Evolutionary conservation across 306 rosid species (phyloP), one percentile per base, ranked within the genome.

Genomic region (Cicer cuneatum): DNA sequence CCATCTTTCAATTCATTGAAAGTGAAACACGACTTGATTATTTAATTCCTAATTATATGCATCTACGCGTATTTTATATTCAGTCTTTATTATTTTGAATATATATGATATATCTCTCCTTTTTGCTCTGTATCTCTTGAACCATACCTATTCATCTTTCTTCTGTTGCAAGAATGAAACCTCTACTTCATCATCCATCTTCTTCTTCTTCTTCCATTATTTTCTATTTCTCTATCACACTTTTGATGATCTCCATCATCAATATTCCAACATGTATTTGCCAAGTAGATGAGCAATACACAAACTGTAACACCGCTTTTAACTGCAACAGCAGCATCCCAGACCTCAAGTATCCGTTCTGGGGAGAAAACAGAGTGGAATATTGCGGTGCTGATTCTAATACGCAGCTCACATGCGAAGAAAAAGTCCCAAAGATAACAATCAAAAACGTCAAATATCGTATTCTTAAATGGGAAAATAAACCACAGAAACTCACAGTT

Each of bases 311-410:
- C 5, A 2, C 2, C 0, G 1, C 52, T 19, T 75, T 73, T 33
- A n/a, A 10, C 3, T 85, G 88, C 14, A 73, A 70, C 4, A 11
- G 10, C 15, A n/a, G 1, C 0, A 0, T 60, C 7, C 0, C 5
- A 9, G 2, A 33, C 45, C 61, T 82, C 29, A 61, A 2, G 6
- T 82, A 85, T 24, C 86, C 86, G 0, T 85, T 85, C 53, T 76
- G 69, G 77, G 88, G 84, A n/a, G 42, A 0, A n/a, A 37, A 40
- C 19, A 79, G 84, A 76, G 8, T 9, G 5, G 0, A 3, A 0
- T 33, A 67, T 10, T 85, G 88, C 10, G 84, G 88, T 6, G 7
- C 0, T 2, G 38, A 19, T 65, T 21, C 74, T 13, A 14, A 61
- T 0, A 45, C 14, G 38, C 0, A 60, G 4, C 58, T 75, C 21